Evolutionary conservation across 2,329 filamentous ascomycete species (phyloP), one percentile per base, ranked within the genome.

Genomic region (Xylariaceae sp.): DNA sequence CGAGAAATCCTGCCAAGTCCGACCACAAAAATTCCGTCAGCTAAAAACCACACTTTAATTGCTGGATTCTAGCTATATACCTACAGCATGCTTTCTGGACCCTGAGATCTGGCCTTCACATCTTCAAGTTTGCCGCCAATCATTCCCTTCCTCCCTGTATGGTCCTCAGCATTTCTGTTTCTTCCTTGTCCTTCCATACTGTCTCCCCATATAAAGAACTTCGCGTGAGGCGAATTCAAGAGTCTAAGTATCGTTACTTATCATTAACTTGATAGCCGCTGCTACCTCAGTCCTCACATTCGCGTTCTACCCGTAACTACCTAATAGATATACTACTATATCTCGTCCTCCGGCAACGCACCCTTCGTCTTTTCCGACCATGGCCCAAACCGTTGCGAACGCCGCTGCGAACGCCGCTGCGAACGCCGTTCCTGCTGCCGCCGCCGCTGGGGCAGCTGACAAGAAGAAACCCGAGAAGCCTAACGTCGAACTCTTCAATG

Each of bases 401-500:
- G 19, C 19, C 1, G 19, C 19, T 19, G 19, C 19, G 19, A 19
- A 19, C 19, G 19, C 19, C 19, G 19, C 19, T 19, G 19, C 19
- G 19, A 19, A 19, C 19, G 19, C 19, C 19, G 19, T 19, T 19
- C 19, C 76, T 67, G 72, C 76, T 57, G 72, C 76, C 58, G 69
- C 77, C 47, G 70, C 78, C 53, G 70, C 77, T 57, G 71, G 75
- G 59, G 73, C 71, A 64, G 73, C 72, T 27, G 65, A 66, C 56
- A 72, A 73, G 60, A 69, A 75, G 67, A 90, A 85, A 75, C 91
- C 91, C 51, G 82, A 88, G 74, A 90, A 88, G 80, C 94, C 94
- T 46, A 89, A 96, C 72, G 88, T 94, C 76, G 87, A 86, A 62
- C 77, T 80, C 64, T 99, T 86, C 79, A 91, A 95, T 76, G 81